Percentiles rank a stretch among this genome's conserved stretches.
Conservation (phyloP, 2,329 filamentous ascomycete species). For the Peltaster fructicola region DNA sequence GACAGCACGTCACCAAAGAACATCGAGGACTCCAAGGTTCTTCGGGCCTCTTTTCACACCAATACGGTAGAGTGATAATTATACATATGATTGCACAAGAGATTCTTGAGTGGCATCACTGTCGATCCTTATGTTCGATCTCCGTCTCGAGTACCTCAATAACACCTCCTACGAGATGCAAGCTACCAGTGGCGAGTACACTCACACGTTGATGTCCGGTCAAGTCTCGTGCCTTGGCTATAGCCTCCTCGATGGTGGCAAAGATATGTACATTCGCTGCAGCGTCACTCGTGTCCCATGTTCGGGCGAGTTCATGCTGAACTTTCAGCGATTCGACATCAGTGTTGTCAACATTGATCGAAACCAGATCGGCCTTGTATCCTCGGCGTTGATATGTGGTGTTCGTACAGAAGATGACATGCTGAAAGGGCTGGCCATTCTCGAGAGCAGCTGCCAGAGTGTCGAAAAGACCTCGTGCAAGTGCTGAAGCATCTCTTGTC, state of each 20-base stretch:
- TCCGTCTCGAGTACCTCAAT: slow-evolving; percentile 49
- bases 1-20: no score
- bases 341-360: slow-evolving; percentile 39
- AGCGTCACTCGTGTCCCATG: slow-evolving; percentile 41
- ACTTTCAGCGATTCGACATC: slow-evolving; percentile 44
- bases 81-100: no score
- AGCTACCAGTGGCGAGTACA: slow-evolving; percentile 62
- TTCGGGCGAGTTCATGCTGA: slow-evolving; percentile 46
- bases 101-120: no score
- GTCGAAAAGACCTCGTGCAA: slow-evolving; percentile 45
- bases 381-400: slow-evolving; percentile 43
- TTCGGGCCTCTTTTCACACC: no score
- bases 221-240: slow-evolving; percentile 35
- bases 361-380: slow-evolving; percentile 46
- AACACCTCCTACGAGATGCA: slow-evolving; percentile 68
- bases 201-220: slow-evolving; percentile 30
- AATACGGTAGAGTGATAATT: no score
- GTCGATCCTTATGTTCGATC: no score
- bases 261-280: slow-evolving; percentile 37
- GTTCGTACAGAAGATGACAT: slow-evolving; percentile 71
- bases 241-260: slow-evolving; percentile 51
- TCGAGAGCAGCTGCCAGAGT: slow-evolving; percentile 30
- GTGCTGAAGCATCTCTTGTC: slow-evolving; percentile 52
- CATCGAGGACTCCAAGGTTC: no score
- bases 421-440: slow-evolving; percentile 38